Evolutionary conservation across 2,329 filamentous ascomycete species (phyloP), one percentile per base, ranked within the genome.

Genomic region (Colletotrichum euphorbiae): DNA sequence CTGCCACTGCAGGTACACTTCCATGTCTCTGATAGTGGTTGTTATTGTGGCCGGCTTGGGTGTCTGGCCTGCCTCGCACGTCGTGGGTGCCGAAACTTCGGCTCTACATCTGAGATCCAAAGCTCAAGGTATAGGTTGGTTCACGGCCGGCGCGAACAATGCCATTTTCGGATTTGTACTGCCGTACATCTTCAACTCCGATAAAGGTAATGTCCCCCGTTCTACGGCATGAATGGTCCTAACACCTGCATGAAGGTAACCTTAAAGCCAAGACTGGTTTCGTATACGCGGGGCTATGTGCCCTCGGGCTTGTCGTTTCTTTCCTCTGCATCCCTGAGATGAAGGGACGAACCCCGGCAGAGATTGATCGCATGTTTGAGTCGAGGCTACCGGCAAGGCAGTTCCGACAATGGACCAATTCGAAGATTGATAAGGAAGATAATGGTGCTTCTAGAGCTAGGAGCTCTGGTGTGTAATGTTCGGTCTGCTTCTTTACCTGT

Each of bases 321-420:
- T 89, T 79, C 76, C 75, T 80, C 11, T 76, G 78, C 40, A 76
- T 88, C 0, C 86, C 87, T 0, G 86, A 89, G 72, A 87, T 86
- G 77, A 84, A 83, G 74, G 82, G 82, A 4, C 75, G 83, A 19
- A 82, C 75, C 2, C 76, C 81, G 0, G 76, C 77, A 42, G 83
- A 87, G 71, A 83, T 88, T 65, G 84, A 87, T 73, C 71, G 72
- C 48, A 76, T 78, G 74, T 79, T 78, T 67, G 75, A 76, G 45
- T 48, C 71, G 38, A 67, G 64, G n/a, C 59, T 79, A 5, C 69
- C 73, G 6, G 69, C 77, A 15, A 67, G 75, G 43, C 33, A 74
- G 31, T 79, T 79, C 56, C 71, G 65, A 56, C 51, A 69, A 31
- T 71, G 69, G 65, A 60, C 42, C 54, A 69, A 69, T 62, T 42